Evolutionary conservation across 2,329 filamentous ascomycete genomes (phyloP).

Genomic region (Grosmannia clavigera): DNA sequence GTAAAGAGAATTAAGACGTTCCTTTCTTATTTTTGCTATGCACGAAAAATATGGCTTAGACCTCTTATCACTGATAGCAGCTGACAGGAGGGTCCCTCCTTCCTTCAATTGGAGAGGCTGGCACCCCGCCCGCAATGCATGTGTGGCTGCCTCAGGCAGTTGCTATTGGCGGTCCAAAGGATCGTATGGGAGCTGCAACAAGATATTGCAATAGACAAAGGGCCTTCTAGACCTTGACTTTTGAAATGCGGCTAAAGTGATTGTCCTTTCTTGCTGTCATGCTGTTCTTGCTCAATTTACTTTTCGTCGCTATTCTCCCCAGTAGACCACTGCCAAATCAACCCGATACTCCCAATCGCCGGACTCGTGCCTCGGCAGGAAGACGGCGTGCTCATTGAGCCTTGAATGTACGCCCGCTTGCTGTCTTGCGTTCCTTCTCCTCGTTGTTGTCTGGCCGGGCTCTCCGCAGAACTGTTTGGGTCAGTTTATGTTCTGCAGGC

Average conservation of each 20-base stretch:
- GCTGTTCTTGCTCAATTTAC: neutral
- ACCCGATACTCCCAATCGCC: neutral
- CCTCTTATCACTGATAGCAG: neutral
- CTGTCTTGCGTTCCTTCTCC: constrained; percentile 96
- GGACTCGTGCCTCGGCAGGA: neutral
- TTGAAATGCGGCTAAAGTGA: no score
- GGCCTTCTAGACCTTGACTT: no score
- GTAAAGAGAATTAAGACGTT: neutral
- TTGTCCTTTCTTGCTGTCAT: neutral
- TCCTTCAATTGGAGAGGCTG: neutral
- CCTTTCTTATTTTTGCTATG: neutral
- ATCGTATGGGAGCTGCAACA: neutral
- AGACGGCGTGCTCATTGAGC: constrained; percentile 10
- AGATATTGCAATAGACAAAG: neutral
- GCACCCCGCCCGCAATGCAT: neutral
- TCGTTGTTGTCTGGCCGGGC: constrained; percentile 92
- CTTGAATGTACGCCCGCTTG: constrained; percentile 86
- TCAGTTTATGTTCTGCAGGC: neutral
- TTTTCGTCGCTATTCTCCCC: neutral
- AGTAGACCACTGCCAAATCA: neutral
- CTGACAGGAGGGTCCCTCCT: neutral
- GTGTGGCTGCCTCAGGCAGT: neutral
- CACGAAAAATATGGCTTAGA: neutral
- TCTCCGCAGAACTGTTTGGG: constrained; percentile 68
- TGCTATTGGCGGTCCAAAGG: neutral